Evolutionary conservation across 2,329 filamentous ascomycete species (phyloP).

Genomic region (Arthrobotrys sphaeroides): DNA sequence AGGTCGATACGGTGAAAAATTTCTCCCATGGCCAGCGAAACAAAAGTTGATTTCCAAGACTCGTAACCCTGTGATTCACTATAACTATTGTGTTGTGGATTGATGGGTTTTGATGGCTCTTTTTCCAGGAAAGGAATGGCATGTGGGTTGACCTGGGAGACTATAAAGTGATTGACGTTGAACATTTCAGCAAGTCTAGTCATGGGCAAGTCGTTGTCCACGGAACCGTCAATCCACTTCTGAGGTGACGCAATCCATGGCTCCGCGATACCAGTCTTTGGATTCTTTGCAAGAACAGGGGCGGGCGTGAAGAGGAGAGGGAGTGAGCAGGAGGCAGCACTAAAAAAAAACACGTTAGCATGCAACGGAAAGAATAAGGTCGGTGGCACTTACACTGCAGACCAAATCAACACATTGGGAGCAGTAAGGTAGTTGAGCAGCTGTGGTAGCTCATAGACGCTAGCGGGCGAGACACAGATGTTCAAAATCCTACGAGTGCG

Average conservation of each 20-base stretch:
- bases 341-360: neutral
- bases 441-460: conserved; percentile 82
- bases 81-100: neutral
- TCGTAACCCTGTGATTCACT: conserved; percentile 28
- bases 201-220: conserved; percentile 94
- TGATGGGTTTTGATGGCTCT: conserved; percentile 62
- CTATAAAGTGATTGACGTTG: conserved; percentile 98
- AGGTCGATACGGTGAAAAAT: conserved; percentile 81
- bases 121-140: conserved; percentile 84
- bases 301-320: conserved; percentile 84
- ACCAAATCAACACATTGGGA: conserved; percentile 95
- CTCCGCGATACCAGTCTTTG: conserved; percentile 76
- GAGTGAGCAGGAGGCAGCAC: conserved; percentile 89
- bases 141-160: conserved; percentile 95
- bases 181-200: conserved; percentile 91
- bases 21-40: conserved; percentile 79
- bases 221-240: conserved; percentile 91
- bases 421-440: conserved; percentile 92
- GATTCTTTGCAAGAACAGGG: conserved; percentile 83
- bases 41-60: conserved; percentile 54
- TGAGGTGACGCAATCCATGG: conserved; percentile 88
- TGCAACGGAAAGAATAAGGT: conserved; percentile 58
- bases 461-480: conserved; percentile 86
- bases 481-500: conserved; percentile 89
- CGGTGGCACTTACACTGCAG: conserved; percentile 70